A percentile compares a stretch with the other conserved stretches of the same genome.
Evolutionary conservation across 768 basidiomycete genomes (phyloP).

Genomic region (Collybia mongolica): DNA sequence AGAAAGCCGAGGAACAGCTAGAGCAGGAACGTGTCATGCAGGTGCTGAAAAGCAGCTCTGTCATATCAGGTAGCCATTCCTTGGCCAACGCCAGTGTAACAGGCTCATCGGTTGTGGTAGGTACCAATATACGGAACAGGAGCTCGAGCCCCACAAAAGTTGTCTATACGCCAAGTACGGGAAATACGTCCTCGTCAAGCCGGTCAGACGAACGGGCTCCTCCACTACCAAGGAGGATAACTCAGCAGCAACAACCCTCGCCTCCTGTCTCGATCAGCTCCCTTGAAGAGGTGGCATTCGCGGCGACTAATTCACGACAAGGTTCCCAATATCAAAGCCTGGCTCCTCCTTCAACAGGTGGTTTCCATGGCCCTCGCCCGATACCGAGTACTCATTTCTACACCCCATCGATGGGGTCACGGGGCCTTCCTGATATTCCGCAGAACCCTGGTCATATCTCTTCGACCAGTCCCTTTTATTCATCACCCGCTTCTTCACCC

Average conservation of each 20-base stretch:
- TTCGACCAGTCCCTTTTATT: neutral
- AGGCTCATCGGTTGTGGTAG: slow-evolving; percentile 33
- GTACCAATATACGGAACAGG: slow-evolving; percentile 26
- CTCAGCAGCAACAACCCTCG: slow-evolving; percentile 26
- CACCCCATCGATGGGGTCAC: slow-evolving; percentile 11
- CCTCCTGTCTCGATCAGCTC: slow-evolving; percentile 43
- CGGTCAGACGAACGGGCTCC: slow-evolving; percentile 9
- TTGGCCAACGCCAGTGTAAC: slow-evolving; percentile 27
- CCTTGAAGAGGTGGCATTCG: slow-evolving; percentile 45
- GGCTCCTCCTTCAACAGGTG: neutral
- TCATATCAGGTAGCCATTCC: slow-evolving; percentile 29
- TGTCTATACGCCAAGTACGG: neutral
- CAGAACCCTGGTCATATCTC: neutral
- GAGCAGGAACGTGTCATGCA: slow-evolving; percentile 71
- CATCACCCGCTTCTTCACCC: neutral
- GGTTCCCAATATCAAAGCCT: neutral
- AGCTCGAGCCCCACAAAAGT: slow-evolving; percentile 17
- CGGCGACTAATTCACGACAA: neutral
- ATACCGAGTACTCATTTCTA: slow-evolving; percentile 8
- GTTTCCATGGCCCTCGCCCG: slow-evolving; percentile 11
- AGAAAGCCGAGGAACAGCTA: slow-evolving; percentile 64
- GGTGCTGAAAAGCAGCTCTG: slow-evolving; percentile 64
- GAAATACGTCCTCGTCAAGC: too few species aligned
- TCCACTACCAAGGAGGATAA: slow-evolving; percentile 31
- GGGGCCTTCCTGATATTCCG: slow-evolving; percentile 2